Base-by-base conservation (phyloP, 257 asterid genomes). In the Solanum sejunctum region DNA sequence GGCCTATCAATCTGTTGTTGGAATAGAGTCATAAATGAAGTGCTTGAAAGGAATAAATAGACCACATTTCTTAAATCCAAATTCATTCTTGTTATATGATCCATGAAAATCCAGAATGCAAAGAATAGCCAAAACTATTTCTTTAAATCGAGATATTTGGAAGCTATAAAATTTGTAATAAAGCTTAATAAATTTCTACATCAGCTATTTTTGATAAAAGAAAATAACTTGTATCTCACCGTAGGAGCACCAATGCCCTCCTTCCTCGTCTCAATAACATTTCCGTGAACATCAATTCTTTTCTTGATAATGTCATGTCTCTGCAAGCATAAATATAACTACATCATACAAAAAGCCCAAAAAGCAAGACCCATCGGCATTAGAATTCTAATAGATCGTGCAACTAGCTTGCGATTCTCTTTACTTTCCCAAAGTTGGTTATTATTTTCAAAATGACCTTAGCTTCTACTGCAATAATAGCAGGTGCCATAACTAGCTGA, bases 261-360 rank as follows among this genome's bases (percentile, higher is more conserved):
- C 87, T 94, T 89, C 88, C 97, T 92, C 89, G 96, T 92, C 84
- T 93, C 99, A 84, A 97, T 97, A 55, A 93, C 95, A 92, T 94
- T 97, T 83, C 99, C 98, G 87, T 88, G 92, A 83, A 87, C 91
- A 92, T 97, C 98, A 52, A 97, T 92, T 91, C 99, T 93, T 91
- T 90, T 97, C 93, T 97, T 97, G 88, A 88, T 93, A 81, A 97
- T 95, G 89, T 97, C 98, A 92, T 97, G 99, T 87, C 92, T 94
- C 99, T 95, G 98, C 91, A 91, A 82, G 85, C 82, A 73, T 28
- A 73, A 55, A 88, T 16, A 85, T 66, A 91, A 88, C 55, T 77
- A 54, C 7, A 80, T 87, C 83, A 87, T 49, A 85, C 47, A 85
- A 85, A 83, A 82, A 81, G 39, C 23, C 67, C 81, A 21, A 64